phyloP scores from a whole-genome alignment of 2,329 filamentous ascomycete genomes.

The Pestalotiopsis sp. region DNA sequence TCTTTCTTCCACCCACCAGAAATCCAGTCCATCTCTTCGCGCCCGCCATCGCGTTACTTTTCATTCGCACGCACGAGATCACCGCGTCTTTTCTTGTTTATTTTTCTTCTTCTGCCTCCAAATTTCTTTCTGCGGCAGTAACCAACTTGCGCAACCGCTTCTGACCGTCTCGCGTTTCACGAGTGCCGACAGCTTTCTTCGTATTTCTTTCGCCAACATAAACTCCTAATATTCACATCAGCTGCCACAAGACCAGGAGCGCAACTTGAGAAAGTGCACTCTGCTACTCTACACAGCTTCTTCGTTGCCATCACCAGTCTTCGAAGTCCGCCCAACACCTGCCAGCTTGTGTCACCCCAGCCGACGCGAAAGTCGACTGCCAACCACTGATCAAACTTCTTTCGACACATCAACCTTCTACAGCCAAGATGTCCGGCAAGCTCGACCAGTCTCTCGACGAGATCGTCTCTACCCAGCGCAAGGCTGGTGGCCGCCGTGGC shows the following conservation, averaged over 20 bases:
- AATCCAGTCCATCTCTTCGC: neutral
- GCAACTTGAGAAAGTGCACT: neutral
- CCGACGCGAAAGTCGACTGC: neutral
- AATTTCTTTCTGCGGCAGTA: constrained; percentile 28
- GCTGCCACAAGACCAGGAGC: neutral
- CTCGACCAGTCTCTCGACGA: constrained; percentile 97
- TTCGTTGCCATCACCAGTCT: neutral
- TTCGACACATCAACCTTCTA: constrained; percentile 32
- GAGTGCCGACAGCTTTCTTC: neutral
- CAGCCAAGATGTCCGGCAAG: constrained; percentile 81
- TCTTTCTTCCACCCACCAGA: neutral
- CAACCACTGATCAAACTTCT: constrained; percentile 10
- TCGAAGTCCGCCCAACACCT: neutral
- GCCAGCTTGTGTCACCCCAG: neutral
- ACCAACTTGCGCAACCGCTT: constrained; percentile 35
- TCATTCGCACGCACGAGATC: constrained; percentile 19
- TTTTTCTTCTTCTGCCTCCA: constrained; percentile 18
- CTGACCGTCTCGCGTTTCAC: constrained; percentile 4
- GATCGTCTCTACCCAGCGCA: constrained; percentile 81
- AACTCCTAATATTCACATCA: neutral
- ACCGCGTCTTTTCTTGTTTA: constrained; percentile 20
- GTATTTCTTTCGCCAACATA: neutral
- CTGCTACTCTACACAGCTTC: neutral
- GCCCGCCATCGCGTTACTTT: constrained; percentile 9
- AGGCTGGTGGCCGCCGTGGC: constrained; percentile 55